Evolutionary conservation across 2,329 filamentous ascomycete species (phyloP).

Genomic region (Samsoniella hepiali): DNA sequence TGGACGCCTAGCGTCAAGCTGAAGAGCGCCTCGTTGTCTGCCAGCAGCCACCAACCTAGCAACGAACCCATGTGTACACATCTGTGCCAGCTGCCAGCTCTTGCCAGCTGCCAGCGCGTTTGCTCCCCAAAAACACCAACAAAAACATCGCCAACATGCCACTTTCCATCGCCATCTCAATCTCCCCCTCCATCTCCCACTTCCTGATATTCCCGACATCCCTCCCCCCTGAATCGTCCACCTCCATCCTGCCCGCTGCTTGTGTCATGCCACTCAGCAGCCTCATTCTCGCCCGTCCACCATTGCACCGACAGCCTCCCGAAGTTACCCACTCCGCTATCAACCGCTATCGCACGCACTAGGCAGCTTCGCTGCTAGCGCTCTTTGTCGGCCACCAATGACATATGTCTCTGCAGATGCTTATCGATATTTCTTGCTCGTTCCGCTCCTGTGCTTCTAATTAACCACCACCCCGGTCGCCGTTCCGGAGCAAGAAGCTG

Average conservation of each 20-base stretch:
- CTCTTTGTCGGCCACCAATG: neutral
- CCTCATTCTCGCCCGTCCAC: slow-evolving; percentile 5
- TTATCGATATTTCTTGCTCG: slow-evolving; percentile 10
- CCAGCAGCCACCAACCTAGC: neutral
- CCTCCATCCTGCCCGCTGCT: neutral
- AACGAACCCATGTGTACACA: no score
- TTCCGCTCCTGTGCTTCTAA: neutral
- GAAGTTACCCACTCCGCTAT: neutral
- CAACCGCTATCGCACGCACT: neutral
- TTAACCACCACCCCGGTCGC: neutral
- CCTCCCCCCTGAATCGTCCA: neutral
- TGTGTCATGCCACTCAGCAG: slow-evolving; percentile 11
- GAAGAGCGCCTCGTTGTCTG: neutral
- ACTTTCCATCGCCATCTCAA: neutral
- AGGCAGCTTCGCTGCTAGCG: neutral
- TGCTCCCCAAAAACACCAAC: neutral
- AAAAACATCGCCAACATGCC: neutral
- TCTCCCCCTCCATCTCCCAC: neutral
- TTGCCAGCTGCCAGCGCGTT: neutral
- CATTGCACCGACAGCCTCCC: slow-evolving; percentile 6
- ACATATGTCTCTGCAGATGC: slow-evolving; percentile 6
- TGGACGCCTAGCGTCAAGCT: neutral
- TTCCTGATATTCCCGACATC: neutral
- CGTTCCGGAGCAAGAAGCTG: neutral
- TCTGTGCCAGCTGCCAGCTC: neutral